phyloP scores from a whole-genome alignment of 495 filamentous ascomycete genomes.

The Neurospora sp. region DNA sequence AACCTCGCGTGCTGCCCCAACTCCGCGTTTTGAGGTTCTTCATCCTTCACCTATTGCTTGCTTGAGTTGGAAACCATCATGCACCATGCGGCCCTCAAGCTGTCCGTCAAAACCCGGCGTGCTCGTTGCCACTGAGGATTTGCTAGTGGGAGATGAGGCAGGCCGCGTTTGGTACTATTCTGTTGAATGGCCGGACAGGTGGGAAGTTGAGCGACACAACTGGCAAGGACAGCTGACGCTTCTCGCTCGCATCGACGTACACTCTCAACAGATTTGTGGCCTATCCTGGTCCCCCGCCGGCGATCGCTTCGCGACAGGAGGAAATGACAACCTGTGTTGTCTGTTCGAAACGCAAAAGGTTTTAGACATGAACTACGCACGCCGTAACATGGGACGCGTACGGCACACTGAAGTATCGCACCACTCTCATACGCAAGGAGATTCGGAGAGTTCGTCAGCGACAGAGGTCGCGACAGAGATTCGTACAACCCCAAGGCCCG shows the following conservation, averaged over 20 bases:
- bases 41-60: conserved; percentile 67
- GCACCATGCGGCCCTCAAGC: conserved; percentile 31
- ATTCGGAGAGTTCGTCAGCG: conserved; percentile 2
- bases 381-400: neutral
- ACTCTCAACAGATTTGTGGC: conserved; percentile 87
- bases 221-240: conserved; percentile 74
- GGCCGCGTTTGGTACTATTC: conserved; percentile 82
- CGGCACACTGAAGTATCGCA: neutral
- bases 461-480: conserved; percentile 6
- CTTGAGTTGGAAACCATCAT: conserved; percentile 54
- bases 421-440: neutral
- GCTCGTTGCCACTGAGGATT: conserved; percentile 57
- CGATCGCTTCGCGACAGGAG: conserved; percentile 70
- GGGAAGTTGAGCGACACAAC: conserved; percentile 42
- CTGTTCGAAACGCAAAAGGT: conserved; percentile 65
- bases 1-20: conserved; percentile 1
- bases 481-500: neutral
- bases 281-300: conserved; percentile 78
- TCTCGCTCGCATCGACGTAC: conserved; percentile 64
- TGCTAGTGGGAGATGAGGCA: conserved; percentile 81
- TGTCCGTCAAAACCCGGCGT: conserved; percentile 22
- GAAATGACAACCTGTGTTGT: conserved; percentile 84
- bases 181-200: conserved; percentile 69
- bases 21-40: conserved; percentile 60
- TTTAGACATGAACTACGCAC: conserved; percentile 19